phyloP scores from a whole-genome alignment of 805 yeast genomes.

The Kuraishia molischiana region DNA sequence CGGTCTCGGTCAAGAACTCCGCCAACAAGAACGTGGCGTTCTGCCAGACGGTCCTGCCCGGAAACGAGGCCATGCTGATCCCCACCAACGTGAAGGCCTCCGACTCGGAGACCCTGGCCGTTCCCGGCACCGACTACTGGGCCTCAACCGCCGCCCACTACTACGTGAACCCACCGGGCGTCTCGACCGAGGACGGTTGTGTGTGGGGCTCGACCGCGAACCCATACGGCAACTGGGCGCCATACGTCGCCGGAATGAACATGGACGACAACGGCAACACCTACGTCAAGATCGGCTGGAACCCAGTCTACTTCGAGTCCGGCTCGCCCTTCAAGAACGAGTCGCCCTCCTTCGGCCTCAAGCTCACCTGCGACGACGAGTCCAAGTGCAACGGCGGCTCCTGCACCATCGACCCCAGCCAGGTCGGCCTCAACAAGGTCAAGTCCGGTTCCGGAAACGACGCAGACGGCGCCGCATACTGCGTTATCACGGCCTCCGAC shows the following conservation, averaged over 20 bases:
- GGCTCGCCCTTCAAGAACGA: conserved; percentile 40
- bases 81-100: conserved; percentile 62
- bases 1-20: conserved; percentile 46
- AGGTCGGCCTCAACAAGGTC: conserved; percentile 44
- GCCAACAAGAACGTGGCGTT: conserved; percentile 60
- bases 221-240: conserved; percentile 86
- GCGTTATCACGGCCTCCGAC: conserved; percentile 70
- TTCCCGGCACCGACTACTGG: conserved; percentile 80
- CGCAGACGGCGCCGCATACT: conserved; percentile 55
- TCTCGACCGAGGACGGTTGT: conserved; percentile 66
- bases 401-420: conserved; percentile 76
- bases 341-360: conserved; percentile 61
- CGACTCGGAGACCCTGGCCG: conserved; percentile 51
- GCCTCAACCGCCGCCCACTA: conserved; percentile 82
- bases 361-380: conserved; percentile 63
- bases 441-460: conserved; percentile 32
- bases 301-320: conserved; percentile 69
- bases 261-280: conserved; percentile 63
- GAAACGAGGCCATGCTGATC: conserved; percentile 89
- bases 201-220: conserved; percentile 68
- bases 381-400: conserved; percentile 63
- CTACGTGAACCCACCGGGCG: conserved; percentile 80
- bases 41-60: conserved; percentile 91
- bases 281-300: conserved; percentile 83
- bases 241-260: conserved; percentile 89